Conservation (phyloP, 1,284 basidiomycete genomes). For the Peniophora sp. region DNA sequence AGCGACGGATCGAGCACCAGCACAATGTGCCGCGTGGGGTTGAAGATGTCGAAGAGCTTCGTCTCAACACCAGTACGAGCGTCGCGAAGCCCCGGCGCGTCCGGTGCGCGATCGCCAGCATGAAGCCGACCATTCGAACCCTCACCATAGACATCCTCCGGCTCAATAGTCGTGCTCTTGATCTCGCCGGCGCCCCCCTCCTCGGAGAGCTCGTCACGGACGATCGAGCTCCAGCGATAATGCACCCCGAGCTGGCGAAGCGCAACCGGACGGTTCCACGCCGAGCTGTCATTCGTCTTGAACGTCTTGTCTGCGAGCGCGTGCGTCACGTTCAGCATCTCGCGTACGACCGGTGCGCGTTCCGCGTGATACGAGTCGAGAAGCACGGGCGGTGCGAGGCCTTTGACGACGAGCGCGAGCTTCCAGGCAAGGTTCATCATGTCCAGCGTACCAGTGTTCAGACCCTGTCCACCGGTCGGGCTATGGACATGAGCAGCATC, state of each 20-base stretch:
- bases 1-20: background rate
- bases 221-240: slow-evolving; percentile 6
- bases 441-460: slow-evolving; percentile 12
- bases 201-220: slow-evolving; percentile 4
- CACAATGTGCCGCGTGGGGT: slow-evolving; percentile 1
- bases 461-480: slow-evolving; percentile 12
- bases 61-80: background rate
- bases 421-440: slow-evolving; percentile 35
- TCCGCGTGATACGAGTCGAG: slow-evolving; percentile 28
- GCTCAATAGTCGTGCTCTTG: background rate
- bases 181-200: background rate
- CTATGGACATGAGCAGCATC: slow-evolving; percentile 12
- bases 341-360: slow-evolving; percentile 29
- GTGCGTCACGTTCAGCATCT: slow-evolving; percentile 21
- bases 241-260: slow-evolving; percentile 8
- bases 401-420: slow-evolving; percentile 26
- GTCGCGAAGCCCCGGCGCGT: slow-evolving; percentile 1
- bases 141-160: background rate
- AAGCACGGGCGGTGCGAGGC: slow-evolving; percentile 20
- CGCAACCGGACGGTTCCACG: background rate
- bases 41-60: slow-evolving; percentile 2
- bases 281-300: background rate
- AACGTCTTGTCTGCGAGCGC: background rate
- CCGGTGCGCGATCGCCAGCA: background rate
- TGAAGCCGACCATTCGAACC: background rate